These are phyloP conservation scores for Jacaranda mimosifolia DNA, from an alignment of 257 asterid genomes.

Conservation along the genomic window DNA sequence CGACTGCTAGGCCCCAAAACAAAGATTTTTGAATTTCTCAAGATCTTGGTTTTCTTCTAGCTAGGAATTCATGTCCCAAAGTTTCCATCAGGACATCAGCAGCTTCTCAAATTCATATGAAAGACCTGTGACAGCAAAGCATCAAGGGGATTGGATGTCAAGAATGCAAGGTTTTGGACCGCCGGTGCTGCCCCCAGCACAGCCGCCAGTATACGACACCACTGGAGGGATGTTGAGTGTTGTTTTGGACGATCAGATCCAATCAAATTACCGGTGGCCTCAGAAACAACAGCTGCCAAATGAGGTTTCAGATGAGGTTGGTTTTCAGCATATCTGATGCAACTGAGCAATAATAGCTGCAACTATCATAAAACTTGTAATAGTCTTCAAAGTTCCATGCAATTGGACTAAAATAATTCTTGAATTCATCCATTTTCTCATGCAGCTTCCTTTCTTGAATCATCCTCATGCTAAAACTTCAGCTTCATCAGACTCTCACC, in stretches of 20 bases:
- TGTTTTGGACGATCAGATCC: constrained; percentile 58
- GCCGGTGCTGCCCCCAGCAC: constrained; percentile 23
- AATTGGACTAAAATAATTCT: neutral
- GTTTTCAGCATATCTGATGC: neutral
- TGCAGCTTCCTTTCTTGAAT: constrained; percentile 59
- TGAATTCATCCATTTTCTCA: constrained; percentile 28
- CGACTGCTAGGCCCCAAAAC: neutral
- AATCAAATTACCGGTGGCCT: constrained; percentile 49
- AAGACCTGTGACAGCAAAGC: constrained; percentile 45
- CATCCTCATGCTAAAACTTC: constrained; percentile 43
- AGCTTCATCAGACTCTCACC: constrained; percentile 35
- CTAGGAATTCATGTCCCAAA: constrained; percentile 51
- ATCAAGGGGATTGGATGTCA: constrained; percentile 43
- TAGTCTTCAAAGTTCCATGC: neutral
- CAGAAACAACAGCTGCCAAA: constrained; percentile 52
- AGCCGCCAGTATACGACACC: constrained; percentile 42
- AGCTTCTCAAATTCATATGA: constrained; percentile 47
- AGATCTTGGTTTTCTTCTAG: neutral
- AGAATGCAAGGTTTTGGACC: constrained; percentile 47
- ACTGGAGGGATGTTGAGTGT: constrained; percentile 53
- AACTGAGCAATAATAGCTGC: neutral
- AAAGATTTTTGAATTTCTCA: neutral
- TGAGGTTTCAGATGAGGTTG: constrained; percentile 44
- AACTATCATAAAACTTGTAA: too few species aligned
- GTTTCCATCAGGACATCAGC: constrained; percentile 39